Percentiles rank a stretch among this genome's conserved stretches.
Evolutionary conservation across 2,329 filamentous ascomycete species (phyloP).

Genomic region (Fusarium falciforme): DNA sequence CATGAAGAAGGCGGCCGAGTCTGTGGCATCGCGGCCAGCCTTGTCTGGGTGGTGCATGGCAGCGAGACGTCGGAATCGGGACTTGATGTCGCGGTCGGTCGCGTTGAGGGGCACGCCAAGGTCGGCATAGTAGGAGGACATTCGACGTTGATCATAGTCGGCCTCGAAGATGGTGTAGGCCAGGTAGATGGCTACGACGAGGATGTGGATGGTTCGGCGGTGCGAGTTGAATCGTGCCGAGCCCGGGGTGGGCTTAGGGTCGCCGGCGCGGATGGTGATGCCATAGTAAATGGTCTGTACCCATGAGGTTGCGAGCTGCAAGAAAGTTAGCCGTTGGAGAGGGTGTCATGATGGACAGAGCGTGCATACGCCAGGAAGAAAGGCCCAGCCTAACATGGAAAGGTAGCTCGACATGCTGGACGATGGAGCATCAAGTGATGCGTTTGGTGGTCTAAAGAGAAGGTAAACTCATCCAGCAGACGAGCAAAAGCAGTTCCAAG

Average conservation of each 20-base stretch:
- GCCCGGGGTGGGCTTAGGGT: constrained; percentile 79
- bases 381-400: constrained; percentile 67
- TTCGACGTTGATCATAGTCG: constrained; percentile 79
- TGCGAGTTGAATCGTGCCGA: constrained; percentile 77
- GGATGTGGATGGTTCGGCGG: constrained; percentile 83
- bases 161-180: constrained; percentile 93
- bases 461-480: not conserved
- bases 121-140: constrained; percentile 82
- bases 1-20: constrained; percentile 71
- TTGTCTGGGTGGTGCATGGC: constrained; percentile 89
- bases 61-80: constrained; percentile 82
- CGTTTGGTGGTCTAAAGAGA: not conserved
- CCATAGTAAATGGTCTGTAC: constrained; percentile 87
- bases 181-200: constrained; percentile 86
- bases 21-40: constrained; percentile 53
- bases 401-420: constrained; percentile 62
- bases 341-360: not conserved
- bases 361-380: constrained; percentile 63
- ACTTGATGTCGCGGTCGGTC: constrained; percentile 82
- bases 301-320: constrained; percentile 80
- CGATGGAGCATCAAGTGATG: constrained; percentile 33
- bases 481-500: not conserved
- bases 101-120: constrained; percentile 77
- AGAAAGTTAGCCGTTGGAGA: constrained; percentile 27
- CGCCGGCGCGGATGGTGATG: constrained; percentile 88